phyloP scores from a whole-genome alignment of 129 eudicot species.

The Pittosporum tobira region DNA sequence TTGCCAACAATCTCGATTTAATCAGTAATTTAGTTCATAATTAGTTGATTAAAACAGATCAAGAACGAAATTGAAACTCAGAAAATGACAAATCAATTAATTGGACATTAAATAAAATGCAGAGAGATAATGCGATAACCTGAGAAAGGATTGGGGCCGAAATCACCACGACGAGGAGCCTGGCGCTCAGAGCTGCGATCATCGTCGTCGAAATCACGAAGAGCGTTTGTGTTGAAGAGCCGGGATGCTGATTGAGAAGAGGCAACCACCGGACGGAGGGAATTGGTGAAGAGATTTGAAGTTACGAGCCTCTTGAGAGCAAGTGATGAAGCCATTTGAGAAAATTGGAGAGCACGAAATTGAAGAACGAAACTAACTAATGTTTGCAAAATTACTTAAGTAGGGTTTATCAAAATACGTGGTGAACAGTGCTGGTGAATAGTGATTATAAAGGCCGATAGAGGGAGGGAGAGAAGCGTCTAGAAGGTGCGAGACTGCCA shows the following conservation, averaged over 20 bases:
- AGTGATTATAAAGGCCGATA: not conserved
- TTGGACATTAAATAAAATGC: not conserved
- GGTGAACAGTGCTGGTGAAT: not conserved
- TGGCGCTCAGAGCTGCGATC: slow-evolving; percentile 23
- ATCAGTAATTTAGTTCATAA: not conserved
- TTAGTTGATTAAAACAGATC: not conserved
- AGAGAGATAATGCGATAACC: slow-evolving; percentile 18
- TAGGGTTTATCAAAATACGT: not conserved
- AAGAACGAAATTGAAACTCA: not conserved
- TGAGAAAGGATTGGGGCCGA: slow-evolving; percentile 23
- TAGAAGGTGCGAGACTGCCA: not conserved
- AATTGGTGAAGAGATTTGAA: slow-evolving; percentile 15
- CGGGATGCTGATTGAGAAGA: slow-evolving; percentile 10
- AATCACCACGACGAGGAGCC: slow-evolving; percentile 11
- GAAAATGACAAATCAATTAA: not conserved
- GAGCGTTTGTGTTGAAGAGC: slow-evolving; percentile 25
- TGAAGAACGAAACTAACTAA: too few relatives aligned
- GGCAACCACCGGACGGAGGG: slow-evolving; percentile 15
- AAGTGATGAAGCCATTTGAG: slow-evolving; percentile 28
- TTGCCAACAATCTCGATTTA: not conserved
- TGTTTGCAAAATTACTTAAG: not conserved
- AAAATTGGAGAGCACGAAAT: not conserved
- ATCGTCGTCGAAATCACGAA: slow-evolving; percentile 19
- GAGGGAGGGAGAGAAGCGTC: not conserved
- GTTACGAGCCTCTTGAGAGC: slow-evolving; percentile 25